Evolutionary conservation across 2,329 filamentous ascomycete species (phyloP).

Genomic region (Diplodia mutila): DNA sequence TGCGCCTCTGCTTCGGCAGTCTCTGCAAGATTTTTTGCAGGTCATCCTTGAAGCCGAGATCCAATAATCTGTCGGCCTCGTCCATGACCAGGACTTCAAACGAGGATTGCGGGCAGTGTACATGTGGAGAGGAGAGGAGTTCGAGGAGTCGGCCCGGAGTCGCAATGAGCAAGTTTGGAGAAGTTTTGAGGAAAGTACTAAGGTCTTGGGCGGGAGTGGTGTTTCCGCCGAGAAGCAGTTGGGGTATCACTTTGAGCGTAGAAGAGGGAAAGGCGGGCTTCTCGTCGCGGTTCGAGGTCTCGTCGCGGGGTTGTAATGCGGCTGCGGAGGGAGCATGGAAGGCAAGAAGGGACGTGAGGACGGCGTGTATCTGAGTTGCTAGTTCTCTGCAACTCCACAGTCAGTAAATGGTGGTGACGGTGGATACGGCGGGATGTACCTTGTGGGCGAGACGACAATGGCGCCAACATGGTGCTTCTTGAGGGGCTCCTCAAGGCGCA

Average conservation of each 20-base stretch:
- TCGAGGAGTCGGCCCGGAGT: constrained; percentile 91
- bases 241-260: constrained; percentile 71
- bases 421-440: constrained; percentile 37
- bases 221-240: constrained; percentile 83
- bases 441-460: constrained; percentile 88
- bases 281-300: constrained; percentile 45
- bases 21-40: constrained; percentile 81
- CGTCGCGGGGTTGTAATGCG: constrained; percentile 58
- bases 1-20: constrained; percentile 89
- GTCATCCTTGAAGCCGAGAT: constrained; percentile 92
- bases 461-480: constrained; percentile 89
- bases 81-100: constrained; percentile 94
- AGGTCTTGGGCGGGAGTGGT: constrained; percentile 84
- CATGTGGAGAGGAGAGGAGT: constrained; percentile 81
- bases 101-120: constrained; percentile 83
- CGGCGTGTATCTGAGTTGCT: constrained; percentile 84
- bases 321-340: constrained; percentile 83
- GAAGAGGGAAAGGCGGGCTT: constrained; percentile 49
- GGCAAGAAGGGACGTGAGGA: constrained; percentile 73
- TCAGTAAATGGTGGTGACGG: background rate
- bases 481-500: constrained; percentile 78
- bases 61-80: constrained; percentile 89
- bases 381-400: constrained; percentile 67
- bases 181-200: constrained; percentile 78
- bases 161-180: constrained; percentile 85